Conservation (phyloP, 306 rosid species). For the Quillaja saponaria region DNA sequence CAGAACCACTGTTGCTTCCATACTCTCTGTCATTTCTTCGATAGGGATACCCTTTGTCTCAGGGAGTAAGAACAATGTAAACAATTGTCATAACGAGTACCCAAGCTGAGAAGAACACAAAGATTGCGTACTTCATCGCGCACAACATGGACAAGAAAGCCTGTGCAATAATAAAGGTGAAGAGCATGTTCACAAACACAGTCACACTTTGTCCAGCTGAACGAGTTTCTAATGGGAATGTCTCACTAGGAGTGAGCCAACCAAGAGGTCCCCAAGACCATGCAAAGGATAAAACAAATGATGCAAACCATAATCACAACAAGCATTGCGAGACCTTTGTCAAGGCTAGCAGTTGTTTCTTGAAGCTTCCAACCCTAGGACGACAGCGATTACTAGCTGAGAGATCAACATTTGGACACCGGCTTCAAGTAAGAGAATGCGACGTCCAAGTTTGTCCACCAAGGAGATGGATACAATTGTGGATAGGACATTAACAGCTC, state of each 20-base stretch:
- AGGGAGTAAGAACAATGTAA: slow-evolving; percentile 43
- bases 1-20: slow-evolving; percentile 63
- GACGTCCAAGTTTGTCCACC: slow-evolving; percentile 56
- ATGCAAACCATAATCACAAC: slow-evolving; percentile 66
- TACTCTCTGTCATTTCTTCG: slow-evolving; percentile 47
- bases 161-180: slow-evolving; percentile 63
- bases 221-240: slow-evolving; percentile 57
- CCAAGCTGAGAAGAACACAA: slow-evolving; percentile 60
- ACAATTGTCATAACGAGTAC: slow-evolving; percentile 41
- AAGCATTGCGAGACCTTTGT: slow-evolving; percentile 39
- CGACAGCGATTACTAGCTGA: slow-evolving; percentile 43
- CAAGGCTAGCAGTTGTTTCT: slow-evolving; percentile 34
- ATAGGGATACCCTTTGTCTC: slow-evolving; percentile 60
- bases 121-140: slow-evolving; percentile 48
- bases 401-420: slow-evolving; percentile 69
- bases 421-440: slow-evolving; percentile 52
- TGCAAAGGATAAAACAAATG: slow-evolving; percentile 57
- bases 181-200: slow-evolving; percentile 59
- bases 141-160: slow-evolving; percentile 64
- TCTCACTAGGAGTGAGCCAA: slow-evolving; percentile 73
- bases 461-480: slow-evolving; percentile 53
- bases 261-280: slow-evolving; percentile 86
- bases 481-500: slow-evolving; percentile 55
- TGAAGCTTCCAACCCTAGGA: slow-evolving; percentile 47
- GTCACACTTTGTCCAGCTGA: slow-evolving; percentile 64